These are phyloP conservation scores for Corymbia maculata DNA, from an alignment of 345 rosid species.

Conservation along the genomic window DNA sequence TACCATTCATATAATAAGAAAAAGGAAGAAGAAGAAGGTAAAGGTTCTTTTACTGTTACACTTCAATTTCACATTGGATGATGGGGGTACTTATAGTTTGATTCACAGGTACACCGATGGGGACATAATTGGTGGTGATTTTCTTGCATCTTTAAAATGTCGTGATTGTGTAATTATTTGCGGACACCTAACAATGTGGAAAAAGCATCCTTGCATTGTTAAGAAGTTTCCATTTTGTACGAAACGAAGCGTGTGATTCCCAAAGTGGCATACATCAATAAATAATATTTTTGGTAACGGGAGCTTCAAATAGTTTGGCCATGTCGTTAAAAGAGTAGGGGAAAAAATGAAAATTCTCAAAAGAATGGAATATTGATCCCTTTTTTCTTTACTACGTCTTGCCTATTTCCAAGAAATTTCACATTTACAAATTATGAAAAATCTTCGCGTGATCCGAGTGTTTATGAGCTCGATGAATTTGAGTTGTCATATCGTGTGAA, in stretches of 20 bases:
- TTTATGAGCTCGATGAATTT: neutral
- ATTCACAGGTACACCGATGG: neutral
- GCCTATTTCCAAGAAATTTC: neutral
- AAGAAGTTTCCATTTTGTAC: neutral
- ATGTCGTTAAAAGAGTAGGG: neutral
- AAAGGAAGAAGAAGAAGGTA: neutral
- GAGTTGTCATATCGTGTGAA: neutral
- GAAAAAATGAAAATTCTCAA: neutral
- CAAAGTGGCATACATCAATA: neutral
- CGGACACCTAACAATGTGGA: neutral
- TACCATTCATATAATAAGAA: neutral
- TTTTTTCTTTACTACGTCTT: neutral
- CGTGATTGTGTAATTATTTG: neutral
- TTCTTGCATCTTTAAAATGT: neutral
- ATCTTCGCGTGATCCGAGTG: neutral
- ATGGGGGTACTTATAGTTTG: neutral
- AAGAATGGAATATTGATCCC: neutral
- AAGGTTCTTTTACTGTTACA: neutral
- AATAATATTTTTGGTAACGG: no score
- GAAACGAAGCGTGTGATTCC: neutral
- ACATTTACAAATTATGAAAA: neutral
- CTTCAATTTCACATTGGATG: neutral
- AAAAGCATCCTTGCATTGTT: neutral
- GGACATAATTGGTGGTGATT: neutral
- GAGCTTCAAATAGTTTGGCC: neutral